phyloP scores from a whole-genome alignment of 192 early-diverging fungal genomes.

The Coemansia sp. region DNA sequence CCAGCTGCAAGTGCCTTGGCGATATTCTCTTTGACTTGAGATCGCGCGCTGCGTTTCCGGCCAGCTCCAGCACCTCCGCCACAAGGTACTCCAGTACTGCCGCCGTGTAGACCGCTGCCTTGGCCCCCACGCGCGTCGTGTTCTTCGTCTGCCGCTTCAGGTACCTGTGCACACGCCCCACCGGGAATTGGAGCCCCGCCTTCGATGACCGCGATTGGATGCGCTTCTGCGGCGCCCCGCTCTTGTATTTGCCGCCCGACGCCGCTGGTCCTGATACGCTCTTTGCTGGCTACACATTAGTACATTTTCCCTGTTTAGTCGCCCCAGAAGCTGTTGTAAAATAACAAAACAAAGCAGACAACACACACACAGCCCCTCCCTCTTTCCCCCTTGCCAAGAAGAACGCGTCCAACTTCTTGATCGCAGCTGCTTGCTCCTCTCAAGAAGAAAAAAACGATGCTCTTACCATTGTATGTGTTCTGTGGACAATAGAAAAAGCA shows the following conservation, averaged over 20 bases:
- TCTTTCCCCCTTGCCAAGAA: too few relatives aligned
- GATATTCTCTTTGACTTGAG: conserved; percentile 89
- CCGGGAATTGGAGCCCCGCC: conserved; percentile 75
- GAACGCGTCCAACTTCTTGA: too few relatives aligned
- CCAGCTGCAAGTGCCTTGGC: conserved; percentile 85
- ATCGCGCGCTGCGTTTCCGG: conserved; percentile 90
- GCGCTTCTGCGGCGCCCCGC: conserved; percentile 41
- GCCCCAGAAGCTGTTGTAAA: too few relatives aligned
- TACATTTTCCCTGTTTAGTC: background rate
- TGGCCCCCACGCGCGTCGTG: conserved; percentile 83
- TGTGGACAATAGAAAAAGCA: background rate
- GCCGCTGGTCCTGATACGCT: conserved; percentile 44
- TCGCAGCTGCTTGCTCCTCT: too few relatives aligned
- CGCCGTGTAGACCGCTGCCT: conserved; percentile 88
- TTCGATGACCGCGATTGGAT: conserved; percentile 54
- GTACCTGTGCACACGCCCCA: conserved; percentile 92
- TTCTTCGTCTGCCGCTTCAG: conserved; percentile 77
- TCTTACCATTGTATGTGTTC: conserved; percentile 17
- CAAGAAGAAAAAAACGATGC: too few relatives aligned
- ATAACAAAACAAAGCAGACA: too few relatives aligned
- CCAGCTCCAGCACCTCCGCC: conserved; percentile 90
- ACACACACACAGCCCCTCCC: too few relatives aligned
- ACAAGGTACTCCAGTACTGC: conserved; percentile 92
- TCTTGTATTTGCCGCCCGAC: conserved; percentile 50
- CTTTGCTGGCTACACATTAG: conserved; percentile 40